Evolutionary conservation across 257 asterid species (phyloP), one percentile per base, ranked within the genome.

Genomic region (Paraleonurus japonicus): DNA sequence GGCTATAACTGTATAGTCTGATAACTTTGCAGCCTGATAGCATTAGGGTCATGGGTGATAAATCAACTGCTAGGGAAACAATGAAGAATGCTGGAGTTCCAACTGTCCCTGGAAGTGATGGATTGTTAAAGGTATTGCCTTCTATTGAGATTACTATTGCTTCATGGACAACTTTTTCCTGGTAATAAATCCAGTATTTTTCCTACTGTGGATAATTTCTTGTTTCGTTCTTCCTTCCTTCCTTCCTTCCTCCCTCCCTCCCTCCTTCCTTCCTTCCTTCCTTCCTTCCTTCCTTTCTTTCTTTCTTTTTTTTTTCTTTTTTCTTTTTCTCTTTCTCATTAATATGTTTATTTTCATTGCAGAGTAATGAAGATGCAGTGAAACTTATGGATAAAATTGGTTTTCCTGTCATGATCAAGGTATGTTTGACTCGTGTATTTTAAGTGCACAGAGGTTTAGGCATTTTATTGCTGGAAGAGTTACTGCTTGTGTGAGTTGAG

Each of bases 31-130:
- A 94, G 99, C 99, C 99, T 30, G 95, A 89, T 69, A 94, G 98
- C 79, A 94, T 94, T 30, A 83, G 95, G 78, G 90, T 91, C 85
- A 94, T 94, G 99, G 99, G 99, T 71, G 99, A 94, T 84, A 94
- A 94, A 79, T 83, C 99, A 71, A 94, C 98, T 70, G 99, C 99
- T 47, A 87, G 99, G 76, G 99, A 91, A 12, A 94, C 99, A 71
- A 94, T 94, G 99, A 94, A 94, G 87, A 94, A 84, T 61, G 98
- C 99, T 70, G 98, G 99, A 80, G 99, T 94, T 83, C 98, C 99
- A 50, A 94, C 99, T 73, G 99, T 94, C 54, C 99, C 99, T 55
- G 99, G 99, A 82, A 94, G 99, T 77, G 96, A 89, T 35, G 99
- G 99, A 69, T 82, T 94, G 72, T 75, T 94, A 67, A 77, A 84